Evolutionary conservation across 352 stramenopile species (phyloP).

Genomic region (Pythium phragmitis): DNA sequence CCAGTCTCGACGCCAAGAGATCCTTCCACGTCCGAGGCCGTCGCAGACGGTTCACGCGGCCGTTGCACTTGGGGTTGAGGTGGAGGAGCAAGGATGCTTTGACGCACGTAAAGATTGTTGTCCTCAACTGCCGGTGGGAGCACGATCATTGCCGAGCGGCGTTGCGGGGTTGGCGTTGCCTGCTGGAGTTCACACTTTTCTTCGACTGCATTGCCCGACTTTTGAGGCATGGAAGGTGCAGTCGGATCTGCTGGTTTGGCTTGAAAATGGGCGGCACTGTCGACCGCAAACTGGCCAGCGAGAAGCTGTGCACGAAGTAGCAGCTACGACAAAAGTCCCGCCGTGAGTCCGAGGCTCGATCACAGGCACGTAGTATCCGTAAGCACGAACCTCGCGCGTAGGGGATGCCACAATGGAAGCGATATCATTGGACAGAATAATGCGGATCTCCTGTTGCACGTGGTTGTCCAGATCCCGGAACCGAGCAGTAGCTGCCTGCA

Average conservation of each 20-base stretch:
- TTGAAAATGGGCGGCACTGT: not conserved
- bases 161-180: conserved; percentile 3
- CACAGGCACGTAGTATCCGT: not conserved
- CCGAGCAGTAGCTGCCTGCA: conserved; percentile 48
- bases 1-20: not conserved
- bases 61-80: not conserved
- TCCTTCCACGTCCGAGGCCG: conserved; percentile 10
- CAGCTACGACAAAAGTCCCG: conserved; percentile 6
- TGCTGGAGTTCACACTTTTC: conserved; percentile 8
- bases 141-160: conserved; percentile 23
- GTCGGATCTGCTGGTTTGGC: not conserved
- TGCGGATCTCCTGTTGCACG: conserved; percentile 43
- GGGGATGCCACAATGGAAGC: conserved; percentile 31
- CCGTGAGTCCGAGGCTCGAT: not conserved
- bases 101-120: conserved; percentile 13
- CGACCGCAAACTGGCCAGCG: conserved; percentile 9
- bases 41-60: conserved; percentile 6
- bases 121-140: not conserved
- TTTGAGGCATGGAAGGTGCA: not conserved
- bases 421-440: conserved; percentile 41
- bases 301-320: conserved; percentile 16
- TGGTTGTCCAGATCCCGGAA: conserved; percentile 67
- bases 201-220: not conserved
- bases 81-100: conserved; percentile 16
- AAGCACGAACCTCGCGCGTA: conserved; percentile 40